Percentiles rank a stretch among this genome's conserved stretches.
phyloP scores from a whole-genome alignment of 495 filamentous ascomycete species.

The Penicilliopsis zonata region DNA sequence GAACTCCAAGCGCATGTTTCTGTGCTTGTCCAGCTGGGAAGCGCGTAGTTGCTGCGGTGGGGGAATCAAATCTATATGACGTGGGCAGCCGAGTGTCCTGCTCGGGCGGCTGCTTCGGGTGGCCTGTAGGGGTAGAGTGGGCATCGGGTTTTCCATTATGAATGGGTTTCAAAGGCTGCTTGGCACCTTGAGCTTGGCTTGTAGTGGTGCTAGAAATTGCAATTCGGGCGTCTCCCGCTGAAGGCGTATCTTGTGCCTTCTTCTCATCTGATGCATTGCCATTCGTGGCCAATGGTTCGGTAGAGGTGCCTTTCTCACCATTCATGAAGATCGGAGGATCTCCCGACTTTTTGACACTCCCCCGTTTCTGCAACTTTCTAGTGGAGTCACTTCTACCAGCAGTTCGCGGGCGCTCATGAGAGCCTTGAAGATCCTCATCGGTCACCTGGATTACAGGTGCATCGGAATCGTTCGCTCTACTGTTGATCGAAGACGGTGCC shows the following conservation, averaged over 20 bases:
- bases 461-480: conserved; percentile 10
- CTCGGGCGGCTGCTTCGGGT: conserved; percentile 34
- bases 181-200: conserved; percentile 13
- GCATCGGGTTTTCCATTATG: conserved; percentile 36
- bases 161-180: conserved; percentile 34
- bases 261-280: conserved; percentile 4
- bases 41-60: conserved; percentile 24
- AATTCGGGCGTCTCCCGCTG: conserved; percentile 26
- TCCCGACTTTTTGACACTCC: conserved; percentile 17
- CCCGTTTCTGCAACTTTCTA: conserved; percentile 33
- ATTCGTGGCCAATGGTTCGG: conserved; percentile 3
- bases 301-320: conserved; percentile 8
- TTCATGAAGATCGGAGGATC: conserved; percentile 5
- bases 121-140: conserved; percentile 31
- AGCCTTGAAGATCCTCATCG: conserved; percentile 20
- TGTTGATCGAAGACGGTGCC: conserved; percentile 5
- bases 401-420: conserved; percentile 11
- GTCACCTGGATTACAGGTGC: conserved; percentile 39
- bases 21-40: conserved; percentile 29
- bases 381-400: conserved; percentile 22
- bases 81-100: conserved; percentile 40
- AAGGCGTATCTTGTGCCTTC: too few species aligned
- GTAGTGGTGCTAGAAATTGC: conserved; percentile 23
- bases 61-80: conserved; percentile 32
- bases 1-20: conserved; percentile 45